Conservation (phyloP, 495 filamentous ascomycete species). For the Talaromyces liani region DNA sequence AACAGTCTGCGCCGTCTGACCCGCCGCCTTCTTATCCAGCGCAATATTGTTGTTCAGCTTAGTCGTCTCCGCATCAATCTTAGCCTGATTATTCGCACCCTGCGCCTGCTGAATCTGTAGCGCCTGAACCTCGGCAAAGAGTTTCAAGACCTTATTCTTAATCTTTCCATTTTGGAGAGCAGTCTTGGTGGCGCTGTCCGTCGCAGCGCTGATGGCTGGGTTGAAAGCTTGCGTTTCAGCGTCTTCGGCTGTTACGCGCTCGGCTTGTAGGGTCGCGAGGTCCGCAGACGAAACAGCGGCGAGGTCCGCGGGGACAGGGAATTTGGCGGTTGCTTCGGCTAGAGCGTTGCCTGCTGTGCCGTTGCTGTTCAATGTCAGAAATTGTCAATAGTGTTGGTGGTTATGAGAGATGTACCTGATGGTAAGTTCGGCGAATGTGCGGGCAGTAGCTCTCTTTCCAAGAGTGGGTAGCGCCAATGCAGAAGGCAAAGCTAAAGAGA, state of each 20-base stretch:
- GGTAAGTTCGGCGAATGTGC: not conserved
- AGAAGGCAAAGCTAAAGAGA: not conserved
- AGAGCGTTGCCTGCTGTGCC: slow-evolving; percentile 7
- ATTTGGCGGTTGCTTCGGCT: slow-evolving; percentile 8
- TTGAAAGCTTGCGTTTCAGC: slow-evolving; percentile 5
- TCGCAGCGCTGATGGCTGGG: not conserved
- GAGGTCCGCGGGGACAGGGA: slow-evolving; percentile 1
- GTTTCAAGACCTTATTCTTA: not conserved
- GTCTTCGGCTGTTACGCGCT: not conserved
- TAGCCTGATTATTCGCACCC: not conserved
- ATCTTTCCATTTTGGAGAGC: not conserved
- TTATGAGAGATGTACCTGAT: not conserved
- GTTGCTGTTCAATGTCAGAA: not conserved
- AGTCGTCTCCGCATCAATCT: not conserved
- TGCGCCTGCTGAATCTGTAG: not conserved
- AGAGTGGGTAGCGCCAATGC: not conserved
- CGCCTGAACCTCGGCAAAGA: not conserved
- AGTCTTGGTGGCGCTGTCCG: not conserved
- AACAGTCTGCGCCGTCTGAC: not conserved
- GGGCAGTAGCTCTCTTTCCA: not conserved
- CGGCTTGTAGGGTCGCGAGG: slow-evolving; percentile 5
- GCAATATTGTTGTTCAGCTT: not conserved
- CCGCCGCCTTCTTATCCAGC: not conserved
- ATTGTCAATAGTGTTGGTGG: not conserved
- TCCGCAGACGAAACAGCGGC: slow-evolving; percentile 1